phyloP scores from a whole-genome alignment of 805 yeast genomes.

The Yamadazyma kitorensis region DNA sequence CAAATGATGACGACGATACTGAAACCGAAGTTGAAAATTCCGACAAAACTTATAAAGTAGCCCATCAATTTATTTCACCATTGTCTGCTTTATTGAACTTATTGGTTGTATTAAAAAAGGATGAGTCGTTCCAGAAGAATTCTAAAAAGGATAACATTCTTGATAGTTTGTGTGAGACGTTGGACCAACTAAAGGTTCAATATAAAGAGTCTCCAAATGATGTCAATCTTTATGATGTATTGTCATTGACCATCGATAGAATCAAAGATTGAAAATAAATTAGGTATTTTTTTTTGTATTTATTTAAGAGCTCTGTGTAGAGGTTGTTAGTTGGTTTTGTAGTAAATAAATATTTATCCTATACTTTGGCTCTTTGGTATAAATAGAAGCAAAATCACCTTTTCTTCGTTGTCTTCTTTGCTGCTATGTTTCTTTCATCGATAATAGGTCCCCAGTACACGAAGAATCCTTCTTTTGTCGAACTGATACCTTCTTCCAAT shows the following conservation, averaged over 20 bases:
- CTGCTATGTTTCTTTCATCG: slow-evolving; percentile 39
- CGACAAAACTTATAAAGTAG: slow-evolving; percentile 15
- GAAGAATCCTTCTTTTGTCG: slow-evolving; percentile 93
- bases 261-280: slow-evolving; percentile 19
- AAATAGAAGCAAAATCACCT: too few species aligned
- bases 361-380: too few species aligned
- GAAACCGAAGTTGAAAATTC: slow-evolving; percentile 16
- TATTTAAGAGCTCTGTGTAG: not conserved
- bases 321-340: too few species aligned
- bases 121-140: slow-evolving; percentile 16
- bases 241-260: slow-evolving; percentile 35
- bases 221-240: slow-evolving; percentile 31
- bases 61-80: slow-evolving; percentile 33
- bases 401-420: slow-evolving; percentile 21
- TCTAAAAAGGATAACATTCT: slow-evolving; percentile 10
- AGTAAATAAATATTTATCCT: too few species aligned
- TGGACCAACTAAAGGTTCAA: slow-evolving; percentile 14
- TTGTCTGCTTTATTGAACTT: slow-evolving; percentile 59
- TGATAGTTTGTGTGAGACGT: slow-evolving; percentile 27
- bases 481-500: slow-evolving; percentile 91
- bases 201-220: slow-evolving; percentile 15
- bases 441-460: slow-evolving; percentile 91
- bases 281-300: not conserved
- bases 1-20: slow-evolving; percentile 11
- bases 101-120: slow-evolving; percentile 30